These are phyloP conservation scores for Allantophomopsis cytisporea DNA, from an alignment of 2,329 filamentous ascomycete species.

Conservation along the genomic window DNA sequence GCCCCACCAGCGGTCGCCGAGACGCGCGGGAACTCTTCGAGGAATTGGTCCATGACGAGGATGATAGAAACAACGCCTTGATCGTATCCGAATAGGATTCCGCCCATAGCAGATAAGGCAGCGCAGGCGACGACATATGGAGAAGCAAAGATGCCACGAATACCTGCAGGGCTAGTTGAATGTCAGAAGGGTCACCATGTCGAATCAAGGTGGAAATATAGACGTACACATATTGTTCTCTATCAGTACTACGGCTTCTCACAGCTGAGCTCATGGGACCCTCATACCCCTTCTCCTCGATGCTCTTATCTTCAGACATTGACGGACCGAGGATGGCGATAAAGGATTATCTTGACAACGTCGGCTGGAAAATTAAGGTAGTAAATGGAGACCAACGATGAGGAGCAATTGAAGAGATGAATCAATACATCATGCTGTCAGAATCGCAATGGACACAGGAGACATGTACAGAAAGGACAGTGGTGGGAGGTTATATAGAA, in stretches of 20 bases:
- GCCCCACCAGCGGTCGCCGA: conserved; percentile 17
- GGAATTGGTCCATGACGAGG: conserved; percentile 22
- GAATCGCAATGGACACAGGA: no score
- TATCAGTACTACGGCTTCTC: neutral
- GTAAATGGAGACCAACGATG: no score
- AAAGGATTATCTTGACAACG: no score
- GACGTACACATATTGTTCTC: conserved; percentile 1
- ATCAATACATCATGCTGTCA: no score
- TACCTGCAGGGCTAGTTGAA: conserved; percentile 7
- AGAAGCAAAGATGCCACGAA: conserved; percentile 18
- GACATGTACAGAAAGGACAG: no score
- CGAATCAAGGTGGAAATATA: neutral
- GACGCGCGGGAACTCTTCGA: conserved; percentile 19
- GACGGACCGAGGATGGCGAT: no score
- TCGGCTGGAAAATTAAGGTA: no score
- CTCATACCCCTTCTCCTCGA: neutral
- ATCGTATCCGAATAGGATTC: conserved; percentile 26
- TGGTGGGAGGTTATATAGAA: no score
- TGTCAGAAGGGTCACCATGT: no score
- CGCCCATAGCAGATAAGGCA: conserved; percentile 21
- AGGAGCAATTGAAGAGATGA: no score
- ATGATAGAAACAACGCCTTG: conserved; percentile 27
- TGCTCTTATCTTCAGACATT: neutral
- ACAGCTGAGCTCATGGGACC: neutral
- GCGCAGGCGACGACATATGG: conserved; percentile 20